phyloP scores from a whole-genome alignment of 169 alveolate genomes.

The Plasmodium reichenowi region DNA sequence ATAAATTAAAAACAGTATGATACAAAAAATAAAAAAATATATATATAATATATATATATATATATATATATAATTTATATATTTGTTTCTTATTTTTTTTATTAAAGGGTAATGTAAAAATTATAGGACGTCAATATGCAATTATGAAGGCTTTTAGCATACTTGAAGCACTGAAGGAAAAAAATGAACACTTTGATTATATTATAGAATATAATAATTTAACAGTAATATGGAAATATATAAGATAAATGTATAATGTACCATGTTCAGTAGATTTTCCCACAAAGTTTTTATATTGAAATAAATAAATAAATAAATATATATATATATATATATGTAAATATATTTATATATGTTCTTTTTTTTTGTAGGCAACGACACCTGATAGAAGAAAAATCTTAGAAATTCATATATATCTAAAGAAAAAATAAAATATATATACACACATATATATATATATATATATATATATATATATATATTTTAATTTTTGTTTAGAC shows the following conservation, averaged over 20 bases:
- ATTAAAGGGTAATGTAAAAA: slow-evolving; percentile 38
- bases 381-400: slow-evolving; percentile 30
- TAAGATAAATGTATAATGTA: background rate
- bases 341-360: background rate
- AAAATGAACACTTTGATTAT: slow-evolving; percentile 13
- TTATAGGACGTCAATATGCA: slow-evolving; percentile 48
- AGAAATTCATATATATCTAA: slow-evolving; percentile 9
- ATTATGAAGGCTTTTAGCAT: slow-evolving; percentile 46
- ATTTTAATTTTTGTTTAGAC: background rate
- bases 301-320: too few relatives aligned
- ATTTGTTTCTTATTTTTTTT: slow-evolving; percentile 3
- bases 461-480: background rate
- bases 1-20: slow-evolving; percentile 35
- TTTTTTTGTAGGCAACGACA: slow-evolving; percentile 17
- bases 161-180: slow-evolving; percentile 25
- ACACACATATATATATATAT: background rate
- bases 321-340: background rate
- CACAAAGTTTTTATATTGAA: background rate
- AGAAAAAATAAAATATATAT: too few relatives aligned
- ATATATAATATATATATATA: background rate
- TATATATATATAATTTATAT: background rate
- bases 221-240: slow-evolving; percentile 7
- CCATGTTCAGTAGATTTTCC: background rate
- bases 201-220: slow-evolving; percentile 30
- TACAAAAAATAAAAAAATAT: background rate